These are phyloP conservation scores for Sisymbrium irio DNA, from an alignment of 345 rosid genomes.

Conservation along the genomic window DNA sequence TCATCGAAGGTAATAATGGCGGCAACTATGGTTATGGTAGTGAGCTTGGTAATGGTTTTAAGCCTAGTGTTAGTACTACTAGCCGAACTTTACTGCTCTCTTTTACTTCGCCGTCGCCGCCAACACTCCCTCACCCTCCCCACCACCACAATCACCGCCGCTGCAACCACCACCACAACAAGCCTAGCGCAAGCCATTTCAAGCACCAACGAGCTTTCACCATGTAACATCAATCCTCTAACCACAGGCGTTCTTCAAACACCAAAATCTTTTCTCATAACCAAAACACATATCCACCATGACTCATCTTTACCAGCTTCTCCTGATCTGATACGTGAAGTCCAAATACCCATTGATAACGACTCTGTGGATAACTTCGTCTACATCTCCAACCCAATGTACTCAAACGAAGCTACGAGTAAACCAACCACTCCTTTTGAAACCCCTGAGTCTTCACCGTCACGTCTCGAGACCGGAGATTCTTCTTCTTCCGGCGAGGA, in stretches of 20 bases:
- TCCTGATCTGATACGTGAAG: constrained; percentile 35
- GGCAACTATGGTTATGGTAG: constrained; percentile 80
- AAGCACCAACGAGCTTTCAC: constrained; percentile 1
- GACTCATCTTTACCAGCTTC: not conserved
- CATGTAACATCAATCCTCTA: constrained; percentile 36
- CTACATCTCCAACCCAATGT: constrained; percentile 89
- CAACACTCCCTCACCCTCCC: constrained; percentile 34
- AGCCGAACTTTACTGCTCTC: constrained; percentile 85
- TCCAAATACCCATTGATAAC: constrained; percentile 19
- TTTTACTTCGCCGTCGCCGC: constrained; percentile 56
- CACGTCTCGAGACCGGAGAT: constrained; percentile 46
- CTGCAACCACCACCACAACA: constrained; percentile 17
- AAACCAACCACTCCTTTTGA: constrained; percentile 61
- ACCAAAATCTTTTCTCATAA: constrained; percentile 51
- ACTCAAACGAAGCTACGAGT: constrained; percentile 45
- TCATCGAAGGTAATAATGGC: constrained; percentile 81
- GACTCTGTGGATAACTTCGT: constrained; percentile 41
- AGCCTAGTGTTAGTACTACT: constrained; percentile 68
- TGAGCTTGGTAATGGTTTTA: constrained; percentile 67
- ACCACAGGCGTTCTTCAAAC: constrained; percentile 65
- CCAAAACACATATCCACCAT: constrained; percentile 38
- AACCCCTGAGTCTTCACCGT: constrained; percentile 83
- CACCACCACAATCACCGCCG: constrained; percentile 20
- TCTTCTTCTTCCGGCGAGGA: constrained; percentile 37
- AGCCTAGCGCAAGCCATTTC: constrained; percentile 20